A percentile compares a stretch with the other conserved stretches of the same genome.
These are phyloP conservation scores for Beauveria caledonica DNA, from an alignment of 2,329 filamentous ascomycete species.

Conservation along the genomic window DNA sequence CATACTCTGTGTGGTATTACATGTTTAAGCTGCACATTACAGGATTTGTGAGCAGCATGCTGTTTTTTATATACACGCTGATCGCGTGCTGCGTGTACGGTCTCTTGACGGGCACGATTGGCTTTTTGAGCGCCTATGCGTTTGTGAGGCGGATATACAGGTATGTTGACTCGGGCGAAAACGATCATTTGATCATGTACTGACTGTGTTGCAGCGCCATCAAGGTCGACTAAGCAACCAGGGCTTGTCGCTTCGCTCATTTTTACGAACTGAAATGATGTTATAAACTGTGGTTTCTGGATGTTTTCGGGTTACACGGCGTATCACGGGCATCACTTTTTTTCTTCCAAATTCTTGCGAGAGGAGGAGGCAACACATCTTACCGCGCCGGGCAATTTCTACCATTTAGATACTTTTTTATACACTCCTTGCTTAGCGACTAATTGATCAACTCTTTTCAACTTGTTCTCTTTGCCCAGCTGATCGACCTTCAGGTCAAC, in stretches of 20 bases:
- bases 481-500: neutral
- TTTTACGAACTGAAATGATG: constrained; percentile 5
- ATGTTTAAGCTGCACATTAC: constrained; percentile 70
- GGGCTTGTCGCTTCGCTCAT: neutral
- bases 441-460: neutral
- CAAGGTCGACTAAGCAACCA: constrained; percentile 36
- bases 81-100: constrained; percentile 77
- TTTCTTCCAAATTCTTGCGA: neutral
- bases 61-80: constrained; percentile 82
- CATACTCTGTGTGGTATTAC: constrained; percentile 81
- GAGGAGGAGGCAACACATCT: neutral
- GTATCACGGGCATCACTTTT: neutral
- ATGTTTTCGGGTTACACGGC: neutral
- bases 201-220: constrained; percentile 34
- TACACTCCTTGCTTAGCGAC: neutral
- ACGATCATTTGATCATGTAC: constrained; percentile 8
- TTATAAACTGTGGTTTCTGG: neutral
- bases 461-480: neutral
- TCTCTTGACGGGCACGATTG: constrained; percentile 72
- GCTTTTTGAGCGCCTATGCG: constrained; percentile 74
- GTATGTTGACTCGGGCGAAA: neutral
- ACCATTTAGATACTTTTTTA: neutral
- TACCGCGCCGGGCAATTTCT: neutral
- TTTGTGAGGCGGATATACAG: constrained; percentile 78
- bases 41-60: constrained; percentile 67